These are phyloP conservation scores for Xylariaceae sp. DNA, from an alignment of 2,329 filamentous ascomycete species.

Conservation along the genomic window DNA sequence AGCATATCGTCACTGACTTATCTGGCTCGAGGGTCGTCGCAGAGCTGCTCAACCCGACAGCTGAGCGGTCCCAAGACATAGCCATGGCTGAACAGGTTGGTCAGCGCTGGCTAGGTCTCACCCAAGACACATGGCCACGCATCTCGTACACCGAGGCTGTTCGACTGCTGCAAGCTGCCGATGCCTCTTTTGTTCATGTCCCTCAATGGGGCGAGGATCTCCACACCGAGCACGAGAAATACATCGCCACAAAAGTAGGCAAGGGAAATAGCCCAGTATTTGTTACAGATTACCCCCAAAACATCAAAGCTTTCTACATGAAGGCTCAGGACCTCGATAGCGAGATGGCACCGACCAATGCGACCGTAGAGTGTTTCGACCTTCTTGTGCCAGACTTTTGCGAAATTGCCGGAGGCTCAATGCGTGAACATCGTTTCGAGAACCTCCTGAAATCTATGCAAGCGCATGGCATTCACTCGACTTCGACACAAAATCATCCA, in stretches of 20 bases:
- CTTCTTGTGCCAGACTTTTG: conserved; percentile 80
- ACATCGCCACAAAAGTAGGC: conserved; percentile 61
- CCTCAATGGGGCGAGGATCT: conserved; percentile 72
- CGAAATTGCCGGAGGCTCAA: conserved; percentile 82
- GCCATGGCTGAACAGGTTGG: conserved; percentile 50
- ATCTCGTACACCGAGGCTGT: conserved; percentile 82
- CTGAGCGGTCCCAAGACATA: conserved; percentile 41
- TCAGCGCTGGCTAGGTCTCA: conserved; percentile 69
- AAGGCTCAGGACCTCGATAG: conserved; percentile 19
- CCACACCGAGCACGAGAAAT: conserved; percentile 90
- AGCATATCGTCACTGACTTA: conserved; percentile 42
- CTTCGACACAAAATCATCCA: conserved; percentile 16
- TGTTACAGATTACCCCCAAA: conserved; percentile 86
- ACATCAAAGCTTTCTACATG: conserved; percentile 93
- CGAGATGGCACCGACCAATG: conserved; percentile 20
- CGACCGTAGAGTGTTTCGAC: conserved; percentile 85
- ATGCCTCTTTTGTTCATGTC: conserved; percentile 60
- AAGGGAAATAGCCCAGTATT: conserved; percentile 67
- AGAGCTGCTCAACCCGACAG: conserved; percentile 41
- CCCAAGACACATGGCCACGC: conserved; percentile 63
- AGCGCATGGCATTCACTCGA: conserved; percentile 56
- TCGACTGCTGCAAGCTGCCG: conserved; percentile 58
- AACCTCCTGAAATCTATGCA: conserved; percentile 68
- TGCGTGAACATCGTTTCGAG: conserved; percentile 76
- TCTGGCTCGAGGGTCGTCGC: conserved; percentile 38